These are phyloP conservation scores for Curvularia spicifera DNA, from an alignment of 2,329 filamentous ascomycete genomes.

Conservation along the genomic window DNA sequence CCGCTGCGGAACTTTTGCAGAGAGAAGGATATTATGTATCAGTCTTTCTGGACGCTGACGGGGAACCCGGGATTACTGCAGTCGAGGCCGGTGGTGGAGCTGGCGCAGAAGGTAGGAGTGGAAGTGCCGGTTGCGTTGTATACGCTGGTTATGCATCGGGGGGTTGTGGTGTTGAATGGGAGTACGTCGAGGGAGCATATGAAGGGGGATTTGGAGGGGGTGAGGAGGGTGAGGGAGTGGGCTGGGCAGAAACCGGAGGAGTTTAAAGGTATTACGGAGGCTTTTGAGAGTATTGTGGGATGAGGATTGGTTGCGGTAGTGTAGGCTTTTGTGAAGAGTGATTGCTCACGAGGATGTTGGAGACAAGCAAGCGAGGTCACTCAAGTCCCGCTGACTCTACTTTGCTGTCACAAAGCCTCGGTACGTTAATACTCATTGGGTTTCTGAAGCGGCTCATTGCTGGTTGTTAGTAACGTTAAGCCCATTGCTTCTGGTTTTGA, in stretches of 20 bases:
- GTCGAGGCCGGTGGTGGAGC: slow-evolving; percentile 55
- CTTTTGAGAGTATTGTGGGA: slow-evolving; percentile 26
- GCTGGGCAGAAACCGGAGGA: slow-evolving; percentile 53
- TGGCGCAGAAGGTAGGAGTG: slow-evolving; percentile 57
- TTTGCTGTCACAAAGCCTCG: too few species aligned
- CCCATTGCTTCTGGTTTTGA: too few species aligned
- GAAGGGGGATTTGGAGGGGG: slow-evolving; percentile 58
- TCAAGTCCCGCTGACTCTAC: too few species aligned
- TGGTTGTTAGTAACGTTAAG: too few species aligned
- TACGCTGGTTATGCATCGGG: slow-evolving; percentile 61
- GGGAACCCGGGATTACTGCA: slow-evolving; percentile 61
- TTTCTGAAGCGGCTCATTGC: too few species aligned
- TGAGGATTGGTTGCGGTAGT: background rate
- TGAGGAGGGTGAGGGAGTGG: slow-evolving; percentile 52
- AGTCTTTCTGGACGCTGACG: slow-evolving; percentile 68
- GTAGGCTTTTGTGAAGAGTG: too few species aligned
- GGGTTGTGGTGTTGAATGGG: slow-evolving; percentile 61
- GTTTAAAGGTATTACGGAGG: slow-evolving; percentile 55
- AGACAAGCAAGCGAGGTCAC: too few species aligned
- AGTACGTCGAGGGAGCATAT: slow-evolving; percentile 61
- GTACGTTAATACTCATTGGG: too few species aligned
- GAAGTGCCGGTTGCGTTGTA: slow-evolving; percentile 61
- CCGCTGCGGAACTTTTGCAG: slow-evolving; percentile 64
- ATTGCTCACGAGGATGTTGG: too few species aligned
- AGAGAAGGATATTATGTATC: slow-evolving; percentile 61